Base-by-base conservation (phyloP, 2,329 filamentous ascomycete genomes). In the Talaromyces sp. region DNA sequence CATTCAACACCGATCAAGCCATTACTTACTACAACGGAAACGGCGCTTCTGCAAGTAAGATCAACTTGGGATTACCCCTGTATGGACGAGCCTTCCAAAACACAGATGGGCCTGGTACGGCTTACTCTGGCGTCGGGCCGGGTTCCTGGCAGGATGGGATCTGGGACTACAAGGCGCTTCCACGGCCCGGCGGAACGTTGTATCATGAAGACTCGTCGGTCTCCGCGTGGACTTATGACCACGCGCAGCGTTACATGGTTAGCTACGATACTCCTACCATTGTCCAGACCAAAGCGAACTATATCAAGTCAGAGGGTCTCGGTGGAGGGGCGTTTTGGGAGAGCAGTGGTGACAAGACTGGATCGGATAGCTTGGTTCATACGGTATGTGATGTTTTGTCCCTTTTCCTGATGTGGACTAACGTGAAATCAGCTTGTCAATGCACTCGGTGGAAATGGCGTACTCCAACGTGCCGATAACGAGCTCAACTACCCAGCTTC, bases 251-350 rank as follows among this genome's bases (percentile, higher is more conserved):
- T 60, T 85, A 84, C 65, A 82, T 96, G 78, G 85, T 96, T 50
- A 89, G 84, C 60, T 96, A 93, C 69, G 89, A 92, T 74, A 93
- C 86, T 2, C 84, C 87, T 3, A 78, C 81, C 8, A 86, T 92
- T 49, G 61, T 66, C 16, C 22, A 63, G 33, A 9, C 76, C 2
- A 79, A 85, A 14, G 96, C 86, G 73, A 84, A 96, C 72, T 85
- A 83, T 75, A 86, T 97, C 73, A 85, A 83, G 73, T 75, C 85
- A 22, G 80, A 84, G 52, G 82, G 86, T 0, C 84, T 97, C 0
- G 93, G 93, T 1, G 94, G 94, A 19, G 92, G 86, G n/a, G 97
- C 98, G 93, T 98, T 92, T 92, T 96, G 91, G 91, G 93, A 97
- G 80, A 91, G 87, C 71, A 94, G 90, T 72, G 89, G 86, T 0